Evolutionary conservation across 108 stramenopile genomes (phyloP), one percentile per base, ranked within the genome.

Genomic region (Fragilaria radians): DNA sequence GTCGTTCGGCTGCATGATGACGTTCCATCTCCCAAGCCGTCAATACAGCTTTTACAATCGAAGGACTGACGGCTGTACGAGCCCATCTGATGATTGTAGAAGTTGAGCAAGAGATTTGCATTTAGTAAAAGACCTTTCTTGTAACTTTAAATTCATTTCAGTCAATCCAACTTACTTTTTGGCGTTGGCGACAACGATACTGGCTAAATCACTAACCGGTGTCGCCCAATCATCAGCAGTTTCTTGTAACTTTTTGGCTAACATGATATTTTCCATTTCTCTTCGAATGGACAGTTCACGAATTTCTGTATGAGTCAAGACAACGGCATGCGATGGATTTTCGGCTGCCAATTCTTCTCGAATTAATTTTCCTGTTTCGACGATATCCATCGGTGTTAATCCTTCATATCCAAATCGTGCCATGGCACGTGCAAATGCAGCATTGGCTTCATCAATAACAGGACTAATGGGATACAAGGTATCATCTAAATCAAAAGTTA

Each of bases 401-500:
- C 61, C 65, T 32, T 48, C 50, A 46, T 83, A 93, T 48, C 88
- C 86, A 59, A 66, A 93, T 7, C 72, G 55, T 26, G 73, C 62
- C 88, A 93, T 89, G 63, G 84, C 80, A 17, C 58, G 32, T 21
- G 77, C 79, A 73, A 93, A 93, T 25, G 66, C 81, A 42, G 57
- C 62, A 59, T 93, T 93, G 30, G 93, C 93, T 51, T 84, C 87
- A 0, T 73, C 59, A 24, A 89, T 64, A 5, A 89, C 85, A 23
- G 75, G 70, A 11, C 36, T 74, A 54, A 86, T 76, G 46, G 93
- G 89, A 59, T 86, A 94, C 19, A 94, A 67, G 31, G 87, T 86
- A 60, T 94, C 93, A 54, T 94, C 93, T 1, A 94, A 66, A 65
- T 94, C 93, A 63, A 90, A 94, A 2, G 93, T 90, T 22, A 94